Base-by-base conservation (phyloP, 306 rosid genomes). In the Lathyrus aphaca region DNA sequence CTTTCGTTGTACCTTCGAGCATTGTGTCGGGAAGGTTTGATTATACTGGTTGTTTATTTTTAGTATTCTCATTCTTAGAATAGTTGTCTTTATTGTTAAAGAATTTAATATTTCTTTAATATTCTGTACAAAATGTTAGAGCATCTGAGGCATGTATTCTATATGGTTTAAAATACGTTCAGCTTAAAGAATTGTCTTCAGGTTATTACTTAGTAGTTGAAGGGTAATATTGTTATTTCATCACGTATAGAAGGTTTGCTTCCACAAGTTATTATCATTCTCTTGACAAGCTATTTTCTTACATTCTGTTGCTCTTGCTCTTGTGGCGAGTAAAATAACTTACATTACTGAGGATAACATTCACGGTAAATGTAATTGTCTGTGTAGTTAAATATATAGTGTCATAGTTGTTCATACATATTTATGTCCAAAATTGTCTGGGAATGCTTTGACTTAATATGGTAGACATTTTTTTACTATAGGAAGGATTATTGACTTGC, bases 1-100 rank as follows among this genome's bases (percentile, higher is more conserved):
- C 93, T 93, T 54, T 90, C 98, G 27, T 80, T 93, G 76, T 93
- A 93, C 80, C 94, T 93, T 46, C 93, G 98, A 44, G 98, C 96
- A 66, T 84, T 93, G 81, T 88, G 98, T 71, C 82, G 90, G 60
- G 98, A 90, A 86, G 97, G 98, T 93, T 77, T 69, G 69, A 50
- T 35, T 74, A 32, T 81, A 64, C 15, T 43, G 6, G 66, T 77
- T 73, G 29, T 54, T 57, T 16, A 25, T 17, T 43, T n/a, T 4
- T 25, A 10, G 42, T 51, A 73, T 73, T 77, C 44, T 65, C 38
- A 15, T 63, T 69, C 49, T n/a, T 74, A 27, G 25, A 64, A 49
- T 45, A 43, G 68, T 43, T 67, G 51, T 45, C 65, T 64, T 59
- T 45, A 56, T 63, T 40, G 38, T 15, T 68, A 12, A 49, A 68